Percentiles rank a stretch among this genome's conserved stretches.
These are phyloP conservation scores for Boletellus ananas DNA, from an alignment of 768 basidiomycete species.

Conservation along the genomic window DNA sequence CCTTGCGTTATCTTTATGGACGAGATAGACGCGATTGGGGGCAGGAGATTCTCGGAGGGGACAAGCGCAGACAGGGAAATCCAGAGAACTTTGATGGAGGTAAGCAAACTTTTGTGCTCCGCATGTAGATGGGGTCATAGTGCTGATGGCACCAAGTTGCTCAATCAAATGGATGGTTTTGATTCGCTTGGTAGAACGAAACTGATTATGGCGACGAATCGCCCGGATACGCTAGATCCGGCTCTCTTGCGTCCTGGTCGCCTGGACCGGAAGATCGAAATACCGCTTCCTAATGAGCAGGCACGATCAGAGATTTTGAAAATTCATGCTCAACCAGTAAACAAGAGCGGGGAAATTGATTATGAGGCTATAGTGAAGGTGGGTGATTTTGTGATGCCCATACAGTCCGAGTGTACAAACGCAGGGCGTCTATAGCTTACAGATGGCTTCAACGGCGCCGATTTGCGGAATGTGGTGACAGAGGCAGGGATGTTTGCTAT, in stretches of 20 bases:
- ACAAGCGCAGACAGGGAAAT: constrained; percentile 98
- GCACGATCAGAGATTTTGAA: constrained; percentile 95
- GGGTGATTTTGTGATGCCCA: constrained; percentile 4
- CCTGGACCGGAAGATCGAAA: constrained; percentile 95
- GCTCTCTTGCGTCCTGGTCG: constrained; percentile 94
- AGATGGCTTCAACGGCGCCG: constrained; percentile 94
- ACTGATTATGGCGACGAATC: constrained; percentile 99
- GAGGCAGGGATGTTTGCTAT: constrained; percentile 99
- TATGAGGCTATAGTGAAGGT: constrained; percentile 98
- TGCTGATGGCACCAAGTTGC: constrained; percentile 48
- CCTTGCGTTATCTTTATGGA: constrained; percentile 99
- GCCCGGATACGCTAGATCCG: constrained; percentile 97
- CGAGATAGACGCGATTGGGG: constrained; percentile 97
- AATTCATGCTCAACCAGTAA: constrained; percentile 92
- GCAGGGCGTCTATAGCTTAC: constrained; percentile 50
- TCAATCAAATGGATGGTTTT: constrained; percentile 99
- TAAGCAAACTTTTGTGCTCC: constrained; percentile 24
- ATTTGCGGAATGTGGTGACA: constrained; percentile 91
- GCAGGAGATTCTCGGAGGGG: constrained; percentile 86
- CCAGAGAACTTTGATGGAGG: constrained; percentile 97
- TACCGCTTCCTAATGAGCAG: constrained; percentile 96
- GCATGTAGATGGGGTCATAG: background rate
- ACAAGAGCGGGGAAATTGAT: constrained; percentile 94
- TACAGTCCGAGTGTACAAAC: background rate
- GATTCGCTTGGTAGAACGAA: constrained; percentile 94